These are phyloP conservation scores for Xerocomellus chrysenteron DNA, from an alignment of 768 basidiomycete species.

Conservation along the genomic window DNA sequence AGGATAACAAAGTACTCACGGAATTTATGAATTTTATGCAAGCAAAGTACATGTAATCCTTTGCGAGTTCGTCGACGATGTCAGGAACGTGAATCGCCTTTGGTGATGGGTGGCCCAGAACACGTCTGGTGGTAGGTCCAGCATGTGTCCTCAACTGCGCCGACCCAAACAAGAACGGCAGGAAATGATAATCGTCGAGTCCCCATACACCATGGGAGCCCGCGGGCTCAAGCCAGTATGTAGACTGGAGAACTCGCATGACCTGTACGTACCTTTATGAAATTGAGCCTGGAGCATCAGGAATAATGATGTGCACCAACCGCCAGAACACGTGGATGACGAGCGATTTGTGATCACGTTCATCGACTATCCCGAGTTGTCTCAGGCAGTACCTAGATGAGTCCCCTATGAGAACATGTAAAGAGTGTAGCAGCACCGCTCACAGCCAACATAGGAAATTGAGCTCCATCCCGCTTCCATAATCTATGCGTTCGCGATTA, in stretches of 20 bases:
- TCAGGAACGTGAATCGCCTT: constrained; percentile 92
- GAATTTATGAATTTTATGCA: constrained; percentile 97
- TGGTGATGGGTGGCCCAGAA: constrained; percentile 74
- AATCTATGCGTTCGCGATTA: constrained; percentile 88
- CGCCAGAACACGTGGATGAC: constrained; percentile 90
- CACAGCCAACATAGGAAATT: constrained; percentile 98
- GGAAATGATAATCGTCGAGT: constrained; percentile 94
- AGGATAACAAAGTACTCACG: constrained; percentile 41
- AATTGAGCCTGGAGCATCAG: background rate
- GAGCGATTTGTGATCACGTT: constrained; percentile 69
- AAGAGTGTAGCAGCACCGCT: constrained; percentile 27
- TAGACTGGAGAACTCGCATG: constrained; percentile 86
- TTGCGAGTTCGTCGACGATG: constrained; percentile 87
- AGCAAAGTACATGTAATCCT: constrained; percentile 95
- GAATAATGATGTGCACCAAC: constrained; percentile 34
- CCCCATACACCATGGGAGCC: constrained; percentile 99
- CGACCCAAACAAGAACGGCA: constrained; percentile 86
- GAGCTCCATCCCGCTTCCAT: constrained; percentile 99
- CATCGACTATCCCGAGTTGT: constrained; percentile 60
- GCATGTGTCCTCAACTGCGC: constrained; percentile 54
- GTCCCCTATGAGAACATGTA: background rate
- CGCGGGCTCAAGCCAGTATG: constrained; percentile 97
- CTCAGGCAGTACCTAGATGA: constrained; percentile 72
- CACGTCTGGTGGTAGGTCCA: constrained; percentile 9
- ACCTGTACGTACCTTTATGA: constrained; percentile 62